Evolutionary conservation across 768 basidiomycete species (phyloP), one percentile per base, ranked within the genome.

Genomic region (Tricholoma flavovirens): DNA sequence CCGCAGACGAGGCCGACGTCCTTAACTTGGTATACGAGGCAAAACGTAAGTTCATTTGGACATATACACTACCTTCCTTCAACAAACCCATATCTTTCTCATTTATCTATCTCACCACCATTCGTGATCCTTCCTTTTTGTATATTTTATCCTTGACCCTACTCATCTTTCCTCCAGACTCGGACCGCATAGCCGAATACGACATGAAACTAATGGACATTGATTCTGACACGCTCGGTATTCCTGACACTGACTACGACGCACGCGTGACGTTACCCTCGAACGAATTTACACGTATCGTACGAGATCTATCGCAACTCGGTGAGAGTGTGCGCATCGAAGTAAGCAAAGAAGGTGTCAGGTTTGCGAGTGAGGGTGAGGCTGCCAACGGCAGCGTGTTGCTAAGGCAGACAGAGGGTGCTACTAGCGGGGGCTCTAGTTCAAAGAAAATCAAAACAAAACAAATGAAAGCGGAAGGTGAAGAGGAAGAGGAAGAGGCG

Each of bases 141-240:
- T 40, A n/a, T n/a, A n/a, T n/a, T n/a, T n/a, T n/a, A n/a, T n/a
- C n/a, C 46, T 17, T 29, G 45, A 22, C 45, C 9, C n/a, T 59
- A 19, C 8, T 21, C 40, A 14, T 26, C 15, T 54, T 55, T 40
- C 49, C 15, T 29, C 5, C 62, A 97, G 95, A 86, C 72, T 82
- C 87, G 4, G 96, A 97, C 70, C 86, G 97, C 59, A 87, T 98
- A 53, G 93, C 94, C 22, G 93, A 98, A 69, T 99, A 99, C 74
- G 94, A 97, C 64, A 92, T 99, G 88, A 98, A 98, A 71, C 84
- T 98, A 53, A 98, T 99, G 96, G 96, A 98, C 66, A 99, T 99
- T 67, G 96, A 99, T 70, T 78, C 91, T 21, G 97, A 99, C 73
- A 86, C 84, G 45, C 87, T 98, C 51, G 88, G 88, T 49, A 98